These are phyloP conservation scores for Gnomoniopsis smithogilvyi DNA, from an alignment of 2,329 filamentous ascomycete species.

Conservation along the genomic window DNA sequence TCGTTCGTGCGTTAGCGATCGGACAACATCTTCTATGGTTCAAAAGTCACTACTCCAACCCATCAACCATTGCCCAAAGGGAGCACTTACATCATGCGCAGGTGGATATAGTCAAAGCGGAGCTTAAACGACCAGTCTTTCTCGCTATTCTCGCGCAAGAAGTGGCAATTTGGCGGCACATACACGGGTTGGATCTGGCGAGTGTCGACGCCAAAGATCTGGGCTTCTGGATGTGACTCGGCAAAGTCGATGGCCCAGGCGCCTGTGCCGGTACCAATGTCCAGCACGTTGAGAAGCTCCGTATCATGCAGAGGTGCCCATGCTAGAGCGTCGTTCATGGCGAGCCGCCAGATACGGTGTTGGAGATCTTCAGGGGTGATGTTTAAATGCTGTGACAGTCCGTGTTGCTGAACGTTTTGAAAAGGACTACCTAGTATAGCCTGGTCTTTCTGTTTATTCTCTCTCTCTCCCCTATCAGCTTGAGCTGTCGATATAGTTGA, in stretches of 20 bases:
- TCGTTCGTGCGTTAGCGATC: not conserved
- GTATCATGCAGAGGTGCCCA: not conserved
- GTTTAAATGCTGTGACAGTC: too few relatives aligned
- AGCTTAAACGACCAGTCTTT: slow-evolving; percentile 51
- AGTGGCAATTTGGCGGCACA: slow-evolving; percentile 72
- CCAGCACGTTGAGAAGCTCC: not conserved
- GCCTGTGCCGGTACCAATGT: slow-evolving; percentile 38
- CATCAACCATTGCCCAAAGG: not conserved
- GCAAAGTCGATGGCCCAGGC: slow-evolving; percentile 69
- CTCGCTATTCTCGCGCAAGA: slow-evolving; percentile 65
- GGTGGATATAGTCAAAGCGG: slow-evolving; percentile 51
- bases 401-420: too few relatives aligned
- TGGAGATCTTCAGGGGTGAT: not conserved
- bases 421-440: not conserved
- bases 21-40: not conserved
- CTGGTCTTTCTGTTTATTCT: not conserved
- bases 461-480: too few relatives aligned
- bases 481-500: too few relatives aligned
- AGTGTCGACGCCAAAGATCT: slow-evolving; percentile 61
- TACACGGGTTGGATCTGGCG: slow-evolving; percentile 63
- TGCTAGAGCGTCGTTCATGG: not conserved
- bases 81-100: slow-evolving; percentile 33
- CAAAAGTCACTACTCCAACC: not conserved
- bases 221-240: slow-evolving; percentile 54
- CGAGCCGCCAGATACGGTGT: not conserved